phyloP scores from a whole-genome alignment of 2,329 filamentous ascomycete species.

The Stemphylium lycopersici region DNA sequence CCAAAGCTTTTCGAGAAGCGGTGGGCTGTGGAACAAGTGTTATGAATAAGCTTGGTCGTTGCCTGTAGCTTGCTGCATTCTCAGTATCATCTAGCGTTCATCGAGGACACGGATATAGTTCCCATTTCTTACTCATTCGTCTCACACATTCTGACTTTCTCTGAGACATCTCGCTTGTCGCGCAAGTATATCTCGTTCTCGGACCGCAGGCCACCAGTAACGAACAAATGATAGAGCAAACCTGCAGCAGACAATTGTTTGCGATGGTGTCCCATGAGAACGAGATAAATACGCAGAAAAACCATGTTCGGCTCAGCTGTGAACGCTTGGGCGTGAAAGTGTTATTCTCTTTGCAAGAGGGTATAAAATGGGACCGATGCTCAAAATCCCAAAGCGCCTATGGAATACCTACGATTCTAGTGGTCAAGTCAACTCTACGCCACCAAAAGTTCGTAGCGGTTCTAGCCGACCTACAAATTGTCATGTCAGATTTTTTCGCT shows the following conservation, averaged over 20 bases:
- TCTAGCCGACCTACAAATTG: slow-evolving; percentile 7
- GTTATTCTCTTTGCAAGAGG: not conserved
- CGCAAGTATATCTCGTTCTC: no score
- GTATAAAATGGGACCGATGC: slow-evolving; percentile 1
- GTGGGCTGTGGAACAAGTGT: slow-evolving; percentile 77
- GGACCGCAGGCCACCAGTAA: not conserved
- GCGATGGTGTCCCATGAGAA: not conserved
- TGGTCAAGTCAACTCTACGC: not conserved
- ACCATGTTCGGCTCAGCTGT: not conserved
- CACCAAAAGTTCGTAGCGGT: not conserved
- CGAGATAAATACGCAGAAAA: not conserved
- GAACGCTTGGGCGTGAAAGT: not conserved
- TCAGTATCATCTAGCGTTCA: no score
- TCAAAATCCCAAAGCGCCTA: slow-evolving; percentile 16
- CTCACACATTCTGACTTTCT: not conserved
- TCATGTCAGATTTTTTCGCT: slow-evolving; percentile 20
- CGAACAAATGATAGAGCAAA: not conserved
- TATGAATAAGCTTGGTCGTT: slow-evolving; percentile 13
- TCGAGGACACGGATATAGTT: no score
- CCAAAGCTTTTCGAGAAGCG: slow-evolving; percentile 72
- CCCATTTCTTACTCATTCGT: not conserved
- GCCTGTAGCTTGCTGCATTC: not conserved
- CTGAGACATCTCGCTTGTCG: not conserved
- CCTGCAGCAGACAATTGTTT: not conserved
- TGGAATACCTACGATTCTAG: slow-evolving; percentile 15